phyloP scores from a whole-genome alignment of 805 yeast species.

The Dipodascus albidus region DNA sequence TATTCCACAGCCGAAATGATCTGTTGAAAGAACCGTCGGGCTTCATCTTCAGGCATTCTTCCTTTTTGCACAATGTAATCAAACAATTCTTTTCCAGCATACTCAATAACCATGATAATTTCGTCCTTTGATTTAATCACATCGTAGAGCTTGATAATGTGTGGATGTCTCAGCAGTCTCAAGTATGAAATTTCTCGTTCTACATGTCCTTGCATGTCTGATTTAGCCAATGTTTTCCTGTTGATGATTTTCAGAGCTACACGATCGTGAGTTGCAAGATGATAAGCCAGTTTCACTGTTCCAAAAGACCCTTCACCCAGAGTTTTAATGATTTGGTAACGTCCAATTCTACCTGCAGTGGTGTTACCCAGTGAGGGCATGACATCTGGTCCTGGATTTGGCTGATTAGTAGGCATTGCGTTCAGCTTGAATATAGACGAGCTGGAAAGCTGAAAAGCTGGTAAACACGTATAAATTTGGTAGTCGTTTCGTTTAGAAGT shows the following conservation, averaged over 20 bases:
- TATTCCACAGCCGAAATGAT: constrained; percentile 94
- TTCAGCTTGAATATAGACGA: not conserved
- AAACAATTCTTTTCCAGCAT: constrained; percentile 90
- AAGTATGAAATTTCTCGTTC: constrained; percentile 90
- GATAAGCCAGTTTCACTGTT: constrained; percentile 69
- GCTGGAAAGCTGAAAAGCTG: not conserved
- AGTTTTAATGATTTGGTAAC: constrained; percentile 85
- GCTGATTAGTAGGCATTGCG: not conserved
- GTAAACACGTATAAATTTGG: not conserved
- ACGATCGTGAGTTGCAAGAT: constrained; percentile 78
- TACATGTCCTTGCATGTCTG: constrained; percentile 94
- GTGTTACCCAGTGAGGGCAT: constrained; percentile 16
- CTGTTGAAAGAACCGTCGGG: constrained; percentile 88
- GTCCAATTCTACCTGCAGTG: constrained; percentile 50
- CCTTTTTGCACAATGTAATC: constrained; percentile 94
- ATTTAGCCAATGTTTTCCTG: constrained; percentile 80
- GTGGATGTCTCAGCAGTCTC: constrained; percentile 84
- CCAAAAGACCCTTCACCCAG: constrained; percentile 96
- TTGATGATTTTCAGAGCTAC: constrained; percentile 92
- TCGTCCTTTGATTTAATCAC: constrained; percentile 93
- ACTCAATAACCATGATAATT: constrained; percentile 94
- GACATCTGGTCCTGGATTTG: constrained; percentile 5
- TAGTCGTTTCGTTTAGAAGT: not conserved
- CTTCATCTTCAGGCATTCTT: constrained; percentile 84
- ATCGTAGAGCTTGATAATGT: constrained; percentile 88